These are phyloP conservation scores for Phytophthora hybrid DNA, from an alignment of 352 stramenopile genomes.

Conservation along the genomic window DNA sequence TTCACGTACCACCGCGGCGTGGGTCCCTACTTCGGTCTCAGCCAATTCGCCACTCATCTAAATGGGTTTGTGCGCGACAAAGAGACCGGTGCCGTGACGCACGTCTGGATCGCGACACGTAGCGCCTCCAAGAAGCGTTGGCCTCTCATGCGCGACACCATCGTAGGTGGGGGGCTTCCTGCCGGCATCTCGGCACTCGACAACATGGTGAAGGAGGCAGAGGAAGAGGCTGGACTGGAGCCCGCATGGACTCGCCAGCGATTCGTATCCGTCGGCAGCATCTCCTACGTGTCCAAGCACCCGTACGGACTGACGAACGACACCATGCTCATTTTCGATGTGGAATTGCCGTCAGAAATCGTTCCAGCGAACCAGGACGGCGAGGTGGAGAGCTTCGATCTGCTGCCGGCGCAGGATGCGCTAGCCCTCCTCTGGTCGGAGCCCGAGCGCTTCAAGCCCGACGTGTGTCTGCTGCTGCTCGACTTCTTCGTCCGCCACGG, in stretches of 20 bases:
- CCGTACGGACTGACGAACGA: conserved; percentile 68
- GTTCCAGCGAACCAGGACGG: conserved; percentile 57
- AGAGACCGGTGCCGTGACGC: conserved; percentile 37
- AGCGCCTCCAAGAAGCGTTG: conserved; percentile 60
- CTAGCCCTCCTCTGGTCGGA: conserved; percentile 49
- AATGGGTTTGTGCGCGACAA: conserved; percentile 70
- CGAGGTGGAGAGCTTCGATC: conserved; percentile 72
- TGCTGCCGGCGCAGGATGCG: conserved; percentile 53
- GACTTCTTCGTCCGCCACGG: conserved; percentile 76
- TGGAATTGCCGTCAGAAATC: conserved; percentile 55
- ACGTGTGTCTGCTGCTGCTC: conserved; percentile 72
- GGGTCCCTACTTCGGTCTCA: conserved; percentile 68
- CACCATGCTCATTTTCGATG: conserved; percentile 77
- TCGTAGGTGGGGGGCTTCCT: conserved; percentile 70
- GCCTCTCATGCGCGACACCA: conserved; percentile 63
- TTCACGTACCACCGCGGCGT: conserved; percentile 76
- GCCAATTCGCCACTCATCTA: conserved; percentile 73
- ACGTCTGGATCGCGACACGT: conserved; percentile 72
- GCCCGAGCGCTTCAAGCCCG: conserved; percentile 72
- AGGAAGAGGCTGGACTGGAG: conserved; percentile 67
- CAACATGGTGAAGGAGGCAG: conserved; percentile 81
- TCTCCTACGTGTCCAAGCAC: conserved; percentile 68
- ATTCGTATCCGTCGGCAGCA: conserved; percentile 55
- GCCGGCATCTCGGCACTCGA: conserved; percentile 54
- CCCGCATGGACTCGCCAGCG: conserved; percentile 43